Conservation (phyloP, 2,329 filamentous ascomycete genomes). For the Verticillium zaregamsianum region DNA sequence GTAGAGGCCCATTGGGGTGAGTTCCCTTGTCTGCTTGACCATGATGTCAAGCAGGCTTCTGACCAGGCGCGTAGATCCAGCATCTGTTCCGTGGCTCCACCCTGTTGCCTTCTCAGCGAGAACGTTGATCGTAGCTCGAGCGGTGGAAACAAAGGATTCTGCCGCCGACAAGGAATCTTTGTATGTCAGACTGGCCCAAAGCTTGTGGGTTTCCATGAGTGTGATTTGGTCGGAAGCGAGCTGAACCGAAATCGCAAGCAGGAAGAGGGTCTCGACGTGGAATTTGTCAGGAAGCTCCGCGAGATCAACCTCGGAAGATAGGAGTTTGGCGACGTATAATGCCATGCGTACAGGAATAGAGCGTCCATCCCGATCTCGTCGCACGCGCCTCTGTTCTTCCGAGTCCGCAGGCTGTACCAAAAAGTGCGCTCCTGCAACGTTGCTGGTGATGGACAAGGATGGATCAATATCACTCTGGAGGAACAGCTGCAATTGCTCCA, state of each 20-base stretch:
- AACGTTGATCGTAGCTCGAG: constrained; percentile 30
- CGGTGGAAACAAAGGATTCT: constrained; percentile 37
- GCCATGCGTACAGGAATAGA: constrained; percentile 74
- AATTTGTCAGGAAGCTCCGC: constrained; percentile 33
- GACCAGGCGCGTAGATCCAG: constrained; percentile 30
- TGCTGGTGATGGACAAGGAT: constrained; percentile 70
- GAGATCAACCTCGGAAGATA: constrained; percentile 38
- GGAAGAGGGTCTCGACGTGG: constrained; percentile 46
- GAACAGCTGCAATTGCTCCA: constrained; percentile 53
- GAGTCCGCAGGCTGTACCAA: constrained; percentile 41
- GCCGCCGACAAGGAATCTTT: constrained; percentile 31
- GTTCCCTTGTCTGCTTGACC: constrained; percentile 34
- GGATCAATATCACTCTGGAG: constrained; percentile 49
- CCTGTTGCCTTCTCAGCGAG: constrained; percentile 26
- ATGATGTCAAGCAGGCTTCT: constrained; percentile 39
- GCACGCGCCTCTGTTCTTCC: constrained; percentile 23
- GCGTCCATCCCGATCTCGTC: constrained; percentile 63
- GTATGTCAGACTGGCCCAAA: constrained; percentile 41
- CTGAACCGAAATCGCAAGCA: constrained; percentile 46
- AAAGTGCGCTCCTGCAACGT: constrained; percentile 65
- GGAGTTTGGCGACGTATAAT: constrained; percentile 60
- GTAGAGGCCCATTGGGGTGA: constrained; percentile 45
- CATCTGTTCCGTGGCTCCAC: constrained; percentile 32
- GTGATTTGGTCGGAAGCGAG: constrained; percentile 52
- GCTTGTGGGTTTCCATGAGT: constrained; percentile 33